Percentiles rank a stretch among this genome's conserved stretches.
Conservation (phyloP, 768 basidiomycete species). For the Guyanaporus albipodus region DNA sequence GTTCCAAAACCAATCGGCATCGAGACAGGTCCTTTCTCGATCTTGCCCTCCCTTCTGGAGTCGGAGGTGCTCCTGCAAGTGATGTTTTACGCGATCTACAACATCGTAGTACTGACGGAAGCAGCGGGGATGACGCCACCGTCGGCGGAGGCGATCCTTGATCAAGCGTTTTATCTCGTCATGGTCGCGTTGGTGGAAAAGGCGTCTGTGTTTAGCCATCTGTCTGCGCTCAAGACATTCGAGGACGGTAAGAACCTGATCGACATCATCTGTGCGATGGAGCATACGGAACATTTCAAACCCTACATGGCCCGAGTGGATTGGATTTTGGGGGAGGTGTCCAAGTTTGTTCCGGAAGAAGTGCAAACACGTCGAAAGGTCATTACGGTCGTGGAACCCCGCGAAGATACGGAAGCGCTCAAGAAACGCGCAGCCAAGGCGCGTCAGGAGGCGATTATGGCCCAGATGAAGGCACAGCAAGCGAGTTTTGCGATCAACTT, state of each 20-base stretch:
- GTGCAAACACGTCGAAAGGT: conserved; percentile 49
- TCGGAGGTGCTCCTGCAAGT: conserved; percentile 73
- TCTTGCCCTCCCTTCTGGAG: conserved; percentile 60
- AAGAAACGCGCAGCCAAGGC: conserved; percentile 85
- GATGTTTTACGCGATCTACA: conserved; percentile 78
- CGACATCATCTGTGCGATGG: conserved; percentile 71
- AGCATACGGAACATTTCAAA: conserved; percentile 73
- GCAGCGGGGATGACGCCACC: conserved; percentile 57
- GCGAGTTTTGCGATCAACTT: conserved; percentile 79
- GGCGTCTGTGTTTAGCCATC: conserved; percentile 53
- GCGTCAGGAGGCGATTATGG: conserved; percentile 91
- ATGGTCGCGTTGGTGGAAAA: conserved; percentile 83
- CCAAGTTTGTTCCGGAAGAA: conserved; percentile 51
- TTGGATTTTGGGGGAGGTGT: conserved; percentile 71
- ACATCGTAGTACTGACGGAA: conserved; percentile 66
- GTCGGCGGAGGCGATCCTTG: conserved; percentile 85
- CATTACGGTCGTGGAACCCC: conserved; percentile 32
- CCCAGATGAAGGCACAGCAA: conserved; percentile 92
- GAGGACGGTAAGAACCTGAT: conserved; percentile 60
- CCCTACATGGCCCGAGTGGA: conserved; percentile 63
- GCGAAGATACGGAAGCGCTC: conserved; percentile 56
- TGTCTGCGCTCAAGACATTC: conserved; percentile 53
- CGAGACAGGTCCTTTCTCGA: conserved; percentile 62
- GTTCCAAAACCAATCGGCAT: conserved; percentile 70
- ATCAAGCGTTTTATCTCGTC: conserved; percentile 80